Evolutionary conservation across 192 early-diverging fungal species (phyloP).

Genomic region (Mortierella antarctica): DNA sequence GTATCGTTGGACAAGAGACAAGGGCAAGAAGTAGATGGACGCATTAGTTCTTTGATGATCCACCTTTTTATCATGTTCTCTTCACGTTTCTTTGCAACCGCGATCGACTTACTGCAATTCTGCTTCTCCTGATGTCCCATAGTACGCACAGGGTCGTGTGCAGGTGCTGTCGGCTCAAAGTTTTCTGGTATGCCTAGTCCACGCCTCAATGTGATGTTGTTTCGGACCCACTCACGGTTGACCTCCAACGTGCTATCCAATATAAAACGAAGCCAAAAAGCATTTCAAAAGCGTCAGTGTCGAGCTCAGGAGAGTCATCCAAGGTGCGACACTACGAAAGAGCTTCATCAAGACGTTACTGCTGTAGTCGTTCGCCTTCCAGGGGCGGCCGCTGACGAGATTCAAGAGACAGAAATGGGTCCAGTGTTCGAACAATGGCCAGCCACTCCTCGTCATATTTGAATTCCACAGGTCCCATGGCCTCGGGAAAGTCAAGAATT

Average conservation of each 20-base stretch:
- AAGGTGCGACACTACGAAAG: neutral
- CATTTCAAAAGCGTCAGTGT: neutral
- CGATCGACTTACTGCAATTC: conserved; percentile 4
- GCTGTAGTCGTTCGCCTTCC: conserved; percentile 48
- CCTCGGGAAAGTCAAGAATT: conserved; percentile 61
- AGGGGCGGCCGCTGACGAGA: conserved; percentile 63
- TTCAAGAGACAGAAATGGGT: conserved; percentile 62
- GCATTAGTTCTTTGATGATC: neutral
- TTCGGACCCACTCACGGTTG: conserved; percentile 74
- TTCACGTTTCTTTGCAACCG: neutral
- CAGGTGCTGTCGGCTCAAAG: conserved; percentile 79
- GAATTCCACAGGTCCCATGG: conserved; percentile 61
- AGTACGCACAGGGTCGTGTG: conserved; percentile 46
- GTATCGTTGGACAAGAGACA: conserved; percentile 18
- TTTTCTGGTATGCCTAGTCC: conserved; percentile 81
- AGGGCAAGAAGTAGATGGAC: conserved; percentile 5
- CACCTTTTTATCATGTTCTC: too few species aligned
- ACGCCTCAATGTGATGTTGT: conserved; percentile 65
- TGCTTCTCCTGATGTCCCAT: conserved; percentile 45
- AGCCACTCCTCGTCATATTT: conserved; percentile 91
- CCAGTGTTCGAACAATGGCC: conserved; percentile 74
- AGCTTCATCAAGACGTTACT: conserved; percentile 39
- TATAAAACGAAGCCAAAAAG: neutral
- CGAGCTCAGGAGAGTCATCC: neutral
- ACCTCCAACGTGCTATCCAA: conserved; percentile 60